Evolutionary conservation across 495 filamentous ascomycete genomes (phyloP), one percentile per base, ranked within the genome.

Genomic region (Peziza echinospora): DNA sequence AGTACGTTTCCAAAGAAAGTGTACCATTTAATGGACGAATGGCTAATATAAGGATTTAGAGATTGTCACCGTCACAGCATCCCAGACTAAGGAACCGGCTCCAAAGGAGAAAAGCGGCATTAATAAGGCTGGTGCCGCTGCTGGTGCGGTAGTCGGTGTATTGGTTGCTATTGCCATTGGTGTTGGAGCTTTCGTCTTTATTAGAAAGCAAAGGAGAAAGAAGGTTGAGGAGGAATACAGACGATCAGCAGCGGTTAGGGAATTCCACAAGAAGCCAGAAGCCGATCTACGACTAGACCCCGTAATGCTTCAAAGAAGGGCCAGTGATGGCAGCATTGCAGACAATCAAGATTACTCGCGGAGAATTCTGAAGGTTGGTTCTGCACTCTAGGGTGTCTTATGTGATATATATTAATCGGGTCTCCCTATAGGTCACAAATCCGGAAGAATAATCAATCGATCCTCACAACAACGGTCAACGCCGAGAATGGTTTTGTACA

Each of bases 331-430:
- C 53, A 94, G 87, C 65, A 96, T 97, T 59, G 87, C 86, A 54
- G 91, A 97, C 60, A 89, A 93, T 64, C 76, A 91, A 61, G 89
- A 96, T 63, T 97, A 94, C 65, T 94, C 89, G 48, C 74, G 89
- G 62, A 80, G 80, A 57, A 93, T 97, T 62, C 70, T 97, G 59
- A 83, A 89, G 76, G 89, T 89, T 47, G 28, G 53, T 39, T 17
- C n/a, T 25, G 13, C 23, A 24, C n/a, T n/a, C n/a, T n/a, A n/a
- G n/a, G n/a, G n/a, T n/a, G n/a, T n/a, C n/a, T n/a, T n/a, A n/a
- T n/a, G n/a, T n/a, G n/a, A n/a, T n/a, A n/a, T n/a, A n/a, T n/a
- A n/a, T n/a, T n/a, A n/a, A n/a, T n/a, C n/a, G n/a, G n/a, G n/a
- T n/a, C n/a, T n/a, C n/a, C n/a, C n/a, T n/a, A n/a, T n/a, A n/a